Base-by-base conservation (phyloP, 2,329 filamentous ascomycete species). In the Ophiostoma perfectum region DNA sequence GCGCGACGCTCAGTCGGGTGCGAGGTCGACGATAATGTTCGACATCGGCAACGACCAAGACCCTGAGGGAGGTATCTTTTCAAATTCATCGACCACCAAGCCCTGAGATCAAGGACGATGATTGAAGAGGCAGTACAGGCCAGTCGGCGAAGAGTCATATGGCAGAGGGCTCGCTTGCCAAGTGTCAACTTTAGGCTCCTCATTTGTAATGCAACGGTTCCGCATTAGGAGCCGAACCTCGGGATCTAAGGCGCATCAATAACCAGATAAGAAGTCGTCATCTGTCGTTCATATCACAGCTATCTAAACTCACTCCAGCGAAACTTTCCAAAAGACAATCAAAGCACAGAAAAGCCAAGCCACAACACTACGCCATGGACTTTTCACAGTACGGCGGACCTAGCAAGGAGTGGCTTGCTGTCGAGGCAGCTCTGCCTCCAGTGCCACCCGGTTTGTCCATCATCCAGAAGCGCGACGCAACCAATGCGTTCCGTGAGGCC, bases 381-480 rank as follows among this genome's bases (percentile, higher is more conserved):
- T 75, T 76, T n/a, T 77, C 80, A 0, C 68, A 74, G 68, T 83
- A 81, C 68, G 79, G 78, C 36, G 75, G 74, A 1, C 75, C 78
- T 5, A 80, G 78, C 68, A 74, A 77, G 2, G 81, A 82, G 73
- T 83, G 82, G 82, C 70, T 78, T 2, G 79, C 76, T 0, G 71
- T 81, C 0, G 78, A 79, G 68, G 72, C 74, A 5, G 74, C 71
- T 1, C 72, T 79, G n/a, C 75, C 76, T 4, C 41, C 74, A 3
- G n/a, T 71, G 2, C 73, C 75, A 2, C 52, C 73, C 11, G 27
- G 60, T 3, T 69, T 76, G 38, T 67, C 73, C 8, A 7, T 74
- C 4, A 69, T 74, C 2, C 71, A 78, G 64, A 42, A 74, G 36
- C 76, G 73, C 67, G 64, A 66, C 8, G 60, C 71, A 3, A 67